These are phyloP conservation scores for Xylaria longipes DNA, from an alignment of 495 filamentous ascomycete species.

Conservation along the genomic window DNA sequence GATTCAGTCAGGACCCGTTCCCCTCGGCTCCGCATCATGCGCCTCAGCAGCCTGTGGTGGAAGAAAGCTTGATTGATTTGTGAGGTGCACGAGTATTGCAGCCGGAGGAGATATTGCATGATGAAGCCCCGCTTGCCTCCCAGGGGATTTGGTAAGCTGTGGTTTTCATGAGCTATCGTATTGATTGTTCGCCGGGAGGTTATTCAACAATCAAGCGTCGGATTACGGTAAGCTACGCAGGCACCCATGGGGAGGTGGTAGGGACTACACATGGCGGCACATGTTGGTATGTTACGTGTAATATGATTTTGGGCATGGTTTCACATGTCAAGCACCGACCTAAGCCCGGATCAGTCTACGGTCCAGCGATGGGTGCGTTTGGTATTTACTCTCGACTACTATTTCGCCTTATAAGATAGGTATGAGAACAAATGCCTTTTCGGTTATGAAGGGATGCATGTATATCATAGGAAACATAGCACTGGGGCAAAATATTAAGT, in stretches of 20 bases:
- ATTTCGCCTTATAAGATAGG: neutral
- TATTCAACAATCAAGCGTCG: neutral
- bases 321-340: neutral
- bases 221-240: neutral
- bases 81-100: slow-evolving; percentile 39
- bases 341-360: neutral
- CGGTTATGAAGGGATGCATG: neutral
- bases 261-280: neutral
- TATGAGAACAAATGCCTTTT: neutral
- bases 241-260: neutral
- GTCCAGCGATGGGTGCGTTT: neutral
- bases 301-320: neutral
- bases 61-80: slow-evolving; percentile 92
- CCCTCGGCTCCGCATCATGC: slow-evolving; percentile 68
- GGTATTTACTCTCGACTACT: slow-evolving; percentile 11
- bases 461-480: neutral
- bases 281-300: neutral
- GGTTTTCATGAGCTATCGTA: neutral
- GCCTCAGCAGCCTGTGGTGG: slow-evolving; percentile 67
- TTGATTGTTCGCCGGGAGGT: neutral
- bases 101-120: neutral
- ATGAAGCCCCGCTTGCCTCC: no score
- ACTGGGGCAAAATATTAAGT: no score
- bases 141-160: neutral
- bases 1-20: slow-evolving; percentile 70